Conservation (phyloP, 2,329 filamentous ascomycete genomes). For the Alternaria sp. region DNA sequence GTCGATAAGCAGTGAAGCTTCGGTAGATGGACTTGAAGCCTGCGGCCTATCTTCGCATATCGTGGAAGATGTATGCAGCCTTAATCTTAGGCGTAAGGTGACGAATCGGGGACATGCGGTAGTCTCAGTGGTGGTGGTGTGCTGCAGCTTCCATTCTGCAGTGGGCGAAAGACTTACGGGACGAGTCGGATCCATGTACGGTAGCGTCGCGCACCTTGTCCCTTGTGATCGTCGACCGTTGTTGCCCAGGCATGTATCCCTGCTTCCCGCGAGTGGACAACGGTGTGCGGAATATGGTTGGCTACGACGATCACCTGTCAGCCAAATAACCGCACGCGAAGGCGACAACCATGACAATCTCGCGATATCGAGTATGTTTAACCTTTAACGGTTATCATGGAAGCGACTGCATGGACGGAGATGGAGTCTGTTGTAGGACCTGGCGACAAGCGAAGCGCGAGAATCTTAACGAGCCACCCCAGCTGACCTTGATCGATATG, state of each 20-base stretch:
- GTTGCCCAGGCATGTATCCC: slow-evolving; percentile 37
- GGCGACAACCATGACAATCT: slow-evolving; percentile 6
- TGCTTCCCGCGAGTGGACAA: slow-evolving; percentile 40
- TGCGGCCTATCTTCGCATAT: neutral
- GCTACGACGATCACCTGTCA: slow-evolving; percentile 1
- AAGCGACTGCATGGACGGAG: slow-evolving; percentile 7
- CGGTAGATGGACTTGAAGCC: neutral
- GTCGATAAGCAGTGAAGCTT: slow-evolving; percentile 15
- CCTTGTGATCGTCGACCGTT: slow-evolving; percentile 46
- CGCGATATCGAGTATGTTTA: neutral
- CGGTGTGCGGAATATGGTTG: slow-evolving; percentile 19
- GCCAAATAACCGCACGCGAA: slow-evolving; percentile 15
- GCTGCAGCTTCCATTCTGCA: slow-evolving; percentile 23
- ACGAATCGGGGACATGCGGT: slow-evolving; percentile 23
- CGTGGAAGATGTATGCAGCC: slow-evolving; percentile 2
- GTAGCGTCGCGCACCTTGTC: slow-evolving; percentile 39
- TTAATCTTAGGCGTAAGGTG: slow-evolving; percentile 15
- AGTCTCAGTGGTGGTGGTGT: slow-evolving; percentile 22
- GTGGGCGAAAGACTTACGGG: slow-evolving; percentile 31
- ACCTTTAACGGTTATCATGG: slow-evolving; percentile 8
- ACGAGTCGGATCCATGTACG: slow-evolving; percentile 44
- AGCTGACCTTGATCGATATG: slow-evolving; percentile 43
- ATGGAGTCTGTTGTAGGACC: slow-evolving; percentile 26
- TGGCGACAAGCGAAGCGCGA: slow-evolving; percentile 12
- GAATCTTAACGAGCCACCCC: slow-evolving; percentile 22